phyloP scores from a whole-genome alignment of 345 rosid genomes.

The Rhodamnia argentea region DNA sequence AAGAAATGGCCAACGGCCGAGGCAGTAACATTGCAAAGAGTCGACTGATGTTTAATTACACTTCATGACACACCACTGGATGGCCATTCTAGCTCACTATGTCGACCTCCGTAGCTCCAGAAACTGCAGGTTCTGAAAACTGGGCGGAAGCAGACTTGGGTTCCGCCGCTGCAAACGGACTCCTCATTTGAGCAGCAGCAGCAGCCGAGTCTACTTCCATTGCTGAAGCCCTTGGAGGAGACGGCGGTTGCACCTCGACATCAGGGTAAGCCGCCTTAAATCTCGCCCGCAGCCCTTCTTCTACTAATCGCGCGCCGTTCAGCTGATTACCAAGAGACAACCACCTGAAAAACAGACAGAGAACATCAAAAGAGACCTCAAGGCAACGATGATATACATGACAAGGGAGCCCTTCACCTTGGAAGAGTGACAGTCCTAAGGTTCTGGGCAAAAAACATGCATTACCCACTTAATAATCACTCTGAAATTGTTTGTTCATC shows the following conservation, averaged over 20 bases:
- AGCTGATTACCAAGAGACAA: slow-evolving; percentile 93
- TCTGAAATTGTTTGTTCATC: background rate
- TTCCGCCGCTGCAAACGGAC: slow-evolving; percentile 31
- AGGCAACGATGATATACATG: background rate
- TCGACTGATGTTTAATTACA: background rate
- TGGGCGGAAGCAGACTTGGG: slow-evolving; percentile 18
- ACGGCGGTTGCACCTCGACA: slow-evolving; percentile 68
- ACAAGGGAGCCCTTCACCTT: background rate
- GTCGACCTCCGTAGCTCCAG: slow-evolving; percentile 33
- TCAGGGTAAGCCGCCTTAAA: slow-evolving; percentile 95
- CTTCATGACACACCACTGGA: background rate
- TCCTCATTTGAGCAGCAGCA: slow-evolving; percentile 22
- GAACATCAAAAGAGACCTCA: background rate
- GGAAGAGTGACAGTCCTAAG: background rate
- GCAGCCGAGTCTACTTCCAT: slow-evolving; percentile 55
- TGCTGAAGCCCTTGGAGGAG: slow-evolving; percentile 79
- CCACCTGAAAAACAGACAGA: slow-evolving; percentile 43
- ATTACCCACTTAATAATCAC: background rate
- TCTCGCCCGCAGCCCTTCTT: slow-evolving; percentile 88
- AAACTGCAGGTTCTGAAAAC: slow-evolving; percentile 14
- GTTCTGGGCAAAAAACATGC: background rate
- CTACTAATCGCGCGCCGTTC: slow-evolving; percentile 79
- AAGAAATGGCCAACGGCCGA: background rate
- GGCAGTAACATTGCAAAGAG: background rate
- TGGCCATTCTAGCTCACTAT: slow-evolving; percentile 10